These are phyloP conservation scores for Blastocystis sp. DNA, from an alignment of 352 stramenopile species.

Conservation along the genomic window DNA sequence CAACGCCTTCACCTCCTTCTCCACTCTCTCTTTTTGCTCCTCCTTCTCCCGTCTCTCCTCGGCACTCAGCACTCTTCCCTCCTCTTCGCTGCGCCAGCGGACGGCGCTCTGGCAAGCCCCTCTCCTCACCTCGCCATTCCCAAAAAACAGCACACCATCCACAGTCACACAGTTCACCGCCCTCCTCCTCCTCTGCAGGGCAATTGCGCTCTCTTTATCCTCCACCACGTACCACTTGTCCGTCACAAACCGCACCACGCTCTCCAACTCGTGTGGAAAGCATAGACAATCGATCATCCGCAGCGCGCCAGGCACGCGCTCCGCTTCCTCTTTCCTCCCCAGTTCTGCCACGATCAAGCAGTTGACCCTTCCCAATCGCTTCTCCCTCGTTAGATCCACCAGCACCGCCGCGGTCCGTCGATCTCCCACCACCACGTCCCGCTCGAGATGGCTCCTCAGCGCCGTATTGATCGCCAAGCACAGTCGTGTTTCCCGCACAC, in stretches of 20 bases:
- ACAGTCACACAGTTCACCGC: conserved; percentile 42
- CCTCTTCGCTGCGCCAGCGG: conserved; percentile 1
- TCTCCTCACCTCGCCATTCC: conserved; percentile 44
- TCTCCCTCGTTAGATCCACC: neutral
- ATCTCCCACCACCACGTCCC: neutral
- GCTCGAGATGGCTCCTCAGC: neutral
- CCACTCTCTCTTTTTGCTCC: conserved; percentile 12
- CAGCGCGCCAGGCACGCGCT: neutral
- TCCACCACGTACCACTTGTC: conserved; percentile 42
- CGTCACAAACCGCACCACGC: neutral
- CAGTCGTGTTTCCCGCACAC: neutral
- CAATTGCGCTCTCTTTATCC: neutral
- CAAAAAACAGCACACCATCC: conserved; percentile 37
- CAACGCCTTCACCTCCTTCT: neutral
- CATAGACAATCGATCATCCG: conserved; percentile 3
- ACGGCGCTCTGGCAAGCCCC: neutral
- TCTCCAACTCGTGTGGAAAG: neutral
- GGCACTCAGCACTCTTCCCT: neutral
- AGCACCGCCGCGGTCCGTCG: conserved; percentile 2
- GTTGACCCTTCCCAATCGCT: neutral
- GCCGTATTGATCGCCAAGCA: neutral
- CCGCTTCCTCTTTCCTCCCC: no score
- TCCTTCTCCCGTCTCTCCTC: neutral
- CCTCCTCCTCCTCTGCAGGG: neutral
- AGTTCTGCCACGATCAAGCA: conserved; percentile 59